Conservation (phyloP, 2,329 filamentous ascomycete genomes). For the Aspergillus spinulosporus region DNA sequence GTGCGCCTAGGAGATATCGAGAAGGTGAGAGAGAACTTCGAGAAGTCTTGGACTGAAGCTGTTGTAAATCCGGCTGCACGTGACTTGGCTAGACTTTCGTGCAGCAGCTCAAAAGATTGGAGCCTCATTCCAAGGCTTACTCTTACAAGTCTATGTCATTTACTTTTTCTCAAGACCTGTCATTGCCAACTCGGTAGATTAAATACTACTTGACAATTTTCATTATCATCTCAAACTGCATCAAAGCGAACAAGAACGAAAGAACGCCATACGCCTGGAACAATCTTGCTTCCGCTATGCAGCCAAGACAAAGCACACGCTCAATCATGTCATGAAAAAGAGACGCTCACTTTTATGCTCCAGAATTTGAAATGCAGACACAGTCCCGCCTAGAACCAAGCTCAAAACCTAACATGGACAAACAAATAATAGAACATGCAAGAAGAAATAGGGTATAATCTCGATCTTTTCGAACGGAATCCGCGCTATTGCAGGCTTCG, state of each 20-base stretch:
- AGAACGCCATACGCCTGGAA: constrained; percentile 16
- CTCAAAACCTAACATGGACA: constrained; percentile 16
- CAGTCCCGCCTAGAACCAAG: constrained; percentile 5
- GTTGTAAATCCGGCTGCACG: constrained; percentile 6
- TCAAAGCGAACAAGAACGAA: constrained; percentile 3
- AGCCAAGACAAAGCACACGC: constrained; percentile 22
- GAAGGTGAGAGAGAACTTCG: constrained; percentile 12
- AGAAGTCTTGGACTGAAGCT: constrained; percentile 5
- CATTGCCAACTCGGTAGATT: not conserved
- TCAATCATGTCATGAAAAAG: constrained; percentile 17
- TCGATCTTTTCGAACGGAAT: constrained; percentile 14
- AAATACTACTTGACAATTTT: not conserved
- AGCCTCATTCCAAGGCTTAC: not conserved
- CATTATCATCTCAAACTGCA: not conserved
- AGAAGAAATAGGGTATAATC: constrained; percentile 21
- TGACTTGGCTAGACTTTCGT: constrained; percentile 8
- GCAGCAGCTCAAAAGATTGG: not conserved
- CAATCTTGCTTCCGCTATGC: constrained; percentile 24
- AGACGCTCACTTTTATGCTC: constrained; percentile 19
- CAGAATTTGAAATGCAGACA: constrained; percentile 14
- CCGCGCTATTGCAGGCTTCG: constrained; percentile 6
- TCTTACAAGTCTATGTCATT: not conserved
- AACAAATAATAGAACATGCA: constrained; percentile 13
- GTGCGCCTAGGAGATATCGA: constrained; percentile 12
- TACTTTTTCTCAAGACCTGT: not conserved